Conservation (phyloP, 2,329 filamentous ascomycete species). For the Ophiostoma sp. region DNA sequence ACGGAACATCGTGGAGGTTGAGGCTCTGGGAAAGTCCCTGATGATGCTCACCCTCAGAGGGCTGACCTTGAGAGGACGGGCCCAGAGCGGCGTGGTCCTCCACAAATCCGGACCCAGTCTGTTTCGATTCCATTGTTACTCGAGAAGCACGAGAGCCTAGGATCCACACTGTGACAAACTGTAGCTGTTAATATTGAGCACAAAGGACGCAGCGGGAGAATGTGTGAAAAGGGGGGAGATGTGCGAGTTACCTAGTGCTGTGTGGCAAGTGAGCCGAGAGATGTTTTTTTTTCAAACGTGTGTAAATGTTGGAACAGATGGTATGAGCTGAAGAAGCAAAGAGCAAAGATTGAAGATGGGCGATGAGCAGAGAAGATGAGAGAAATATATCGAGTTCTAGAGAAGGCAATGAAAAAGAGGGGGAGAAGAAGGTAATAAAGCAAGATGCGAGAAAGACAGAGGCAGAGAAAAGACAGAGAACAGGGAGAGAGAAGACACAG, state of each 20-base stretch:
- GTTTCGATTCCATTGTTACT: neutral
- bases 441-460: neutral
- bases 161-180: neutral
- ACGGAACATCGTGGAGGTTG: too few species aligned
- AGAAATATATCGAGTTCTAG: neutral
- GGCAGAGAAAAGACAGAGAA: neutral
- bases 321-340: neutral
- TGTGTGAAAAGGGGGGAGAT: neutral
- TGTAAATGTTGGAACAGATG: neutral
- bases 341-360: neutral
- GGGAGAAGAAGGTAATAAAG: too few species aligned
- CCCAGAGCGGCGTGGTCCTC: neutral
- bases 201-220: neutral
- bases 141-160: neutral
- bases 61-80: too few species aligned
- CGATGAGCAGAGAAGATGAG: neutral
- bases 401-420: neutral
- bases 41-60: neutral
- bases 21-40: neutral
- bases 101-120: neutral
- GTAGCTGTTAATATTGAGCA: neutral
- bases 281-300: neutral
- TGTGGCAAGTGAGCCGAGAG: neutral
- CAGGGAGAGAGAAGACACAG: too few species aligned
- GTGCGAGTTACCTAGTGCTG: neutral